These are phyloP conservation scores for Rhodotorula mucilaginosa DNA, from an alignment of 1,284 basidiomycete genomes.

Conservation along the genomic window DNA sequence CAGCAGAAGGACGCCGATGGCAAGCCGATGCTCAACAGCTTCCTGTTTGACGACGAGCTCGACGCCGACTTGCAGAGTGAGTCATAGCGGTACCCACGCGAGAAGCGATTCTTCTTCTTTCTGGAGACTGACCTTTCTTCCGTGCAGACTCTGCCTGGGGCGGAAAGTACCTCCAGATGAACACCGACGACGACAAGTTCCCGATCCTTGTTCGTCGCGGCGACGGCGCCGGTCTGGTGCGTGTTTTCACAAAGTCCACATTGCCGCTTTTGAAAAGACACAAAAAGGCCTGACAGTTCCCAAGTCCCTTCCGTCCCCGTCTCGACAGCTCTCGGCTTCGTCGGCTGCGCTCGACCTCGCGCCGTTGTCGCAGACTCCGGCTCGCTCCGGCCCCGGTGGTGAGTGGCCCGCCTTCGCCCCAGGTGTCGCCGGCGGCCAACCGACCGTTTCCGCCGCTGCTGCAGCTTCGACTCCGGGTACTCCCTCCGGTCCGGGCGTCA, in stretches of 20 bases:
- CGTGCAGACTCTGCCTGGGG: constrained; percentile 56
- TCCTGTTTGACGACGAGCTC: constrained; percentile 83
- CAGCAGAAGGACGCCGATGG: constrained; percentile 33
- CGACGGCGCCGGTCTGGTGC: constrained; percentile 21
- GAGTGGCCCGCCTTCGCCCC: constrained; percentile 86
- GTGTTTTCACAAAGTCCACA: neutral
- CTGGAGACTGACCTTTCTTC: neutral
- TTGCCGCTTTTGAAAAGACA: neutral
- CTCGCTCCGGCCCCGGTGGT: constrained; percentile 47
- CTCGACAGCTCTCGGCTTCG: constrained; percentile 64
- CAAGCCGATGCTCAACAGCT: constrained; percentile 48
- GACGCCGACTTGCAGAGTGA: constrained; percentile 78
- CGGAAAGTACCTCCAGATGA: constrained; percentile 84
- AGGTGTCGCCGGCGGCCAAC: constrained; percentile 12
- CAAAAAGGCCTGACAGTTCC: neutral
- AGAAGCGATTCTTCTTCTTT: no score
- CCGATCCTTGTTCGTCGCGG: constrained; percentile 54
- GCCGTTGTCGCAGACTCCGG: constrained; percentile 74
- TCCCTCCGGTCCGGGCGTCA: constrained; percentile 14
- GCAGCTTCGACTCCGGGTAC: constrained; percentile 24
- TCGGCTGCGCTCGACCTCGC: constrained; percentile 91
- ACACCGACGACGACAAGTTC: constrained; percentile 82
- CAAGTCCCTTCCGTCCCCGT: neutral
- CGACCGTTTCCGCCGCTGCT: constrained; percentile 21
- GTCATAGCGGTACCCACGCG: constrained; percentile 43